Percentiles rank a stretch among this genome's conserved stretches.
phyloP scores from a whole-genome alignment of 495 filamentous ascomycete genomes.

The Letharia columbiana region DNA sequence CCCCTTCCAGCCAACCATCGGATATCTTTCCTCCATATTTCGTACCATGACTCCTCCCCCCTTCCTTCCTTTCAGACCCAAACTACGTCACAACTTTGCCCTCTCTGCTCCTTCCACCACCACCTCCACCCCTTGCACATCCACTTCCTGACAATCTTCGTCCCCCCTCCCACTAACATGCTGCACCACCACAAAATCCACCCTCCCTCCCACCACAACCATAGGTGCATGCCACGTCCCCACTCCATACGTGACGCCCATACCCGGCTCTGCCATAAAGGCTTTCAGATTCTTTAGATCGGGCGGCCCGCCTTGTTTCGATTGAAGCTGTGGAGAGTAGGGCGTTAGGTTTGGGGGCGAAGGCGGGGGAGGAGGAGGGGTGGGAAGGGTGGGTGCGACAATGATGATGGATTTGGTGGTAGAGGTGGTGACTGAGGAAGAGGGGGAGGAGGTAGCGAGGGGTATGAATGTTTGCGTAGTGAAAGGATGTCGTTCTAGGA shows the following conservation, averaged over 20 bases:
- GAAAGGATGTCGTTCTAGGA: conserved; percentile 89
- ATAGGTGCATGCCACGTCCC: conserved; percentile 98
- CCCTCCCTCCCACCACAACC: conserved; percentile 67
- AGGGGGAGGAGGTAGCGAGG: conserved; percentile 42
- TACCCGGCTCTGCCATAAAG: conserved; percentile 68
- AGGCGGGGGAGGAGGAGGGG: conserved; percentile 32
- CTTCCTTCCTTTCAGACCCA: neutral
- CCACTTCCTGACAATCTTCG: conserved; percentile 88
- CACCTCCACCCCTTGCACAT: conserved; percentile 11
- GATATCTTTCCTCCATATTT: neutral
- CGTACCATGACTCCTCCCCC: neutral
- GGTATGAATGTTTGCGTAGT: conserved; percentile 91
- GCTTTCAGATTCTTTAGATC: conserved; percentile 63
- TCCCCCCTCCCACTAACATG: conserved; percentile 72
- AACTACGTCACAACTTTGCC: neutral
- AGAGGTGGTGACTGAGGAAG: neutral
- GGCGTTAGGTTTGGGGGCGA: conserved; percentile 14
- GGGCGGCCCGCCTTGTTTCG: conserved; percentile 51
- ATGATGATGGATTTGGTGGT: conserved; percentile 64
- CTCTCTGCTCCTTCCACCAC: neutral
- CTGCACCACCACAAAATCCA: conserved; percentile 84
- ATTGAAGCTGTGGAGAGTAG: conserved; percentile 26
- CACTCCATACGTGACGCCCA: conserved; percentile 84
- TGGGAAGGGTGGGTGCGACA: conserved; percentile 62
- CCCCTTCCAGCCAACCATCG: neutral